Evolutionary conservation across 148 eudicot genomes (phyloP).

Genomic region (Simmondsia chinensis): DNA sequence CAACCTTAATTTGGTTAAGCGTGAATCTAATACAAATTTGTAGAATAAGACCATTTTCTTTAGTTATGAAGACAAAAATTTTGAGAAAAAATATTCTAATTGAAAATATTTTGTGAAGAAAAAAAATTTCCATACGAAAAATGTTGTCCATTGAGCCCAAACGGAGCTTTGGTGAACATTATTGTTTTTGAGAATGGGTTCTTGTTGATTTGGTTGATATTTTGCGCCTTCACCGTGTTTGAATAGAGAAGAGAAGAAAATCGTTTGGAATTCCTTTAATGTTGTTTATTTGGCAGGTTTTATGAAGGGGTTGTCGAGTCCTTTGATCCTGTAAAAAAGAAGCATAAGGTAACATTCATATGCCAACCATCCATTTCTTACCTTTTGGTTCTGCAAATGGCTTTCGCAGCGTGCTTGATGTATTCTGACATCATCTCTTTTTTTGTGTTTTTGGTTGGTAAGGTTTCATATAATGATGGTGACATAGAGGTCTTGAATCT

Average conservation of each 20-base stretch:
- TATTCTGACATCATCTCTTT: too few species aligned
- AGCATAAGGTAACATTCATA: slow-evolving; percentile 47
- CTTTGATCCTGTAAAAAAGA: slow-evolving; percentile 35
- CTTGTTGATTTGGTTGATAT: background rate
- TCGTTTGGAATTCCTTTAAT: background rate
- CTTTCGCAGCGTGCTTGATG: too few species aligned
- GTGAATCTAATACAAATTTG: too few species aligned
- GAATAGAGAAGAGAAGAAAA: background rate
- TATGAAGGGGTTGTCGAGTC: slow-evolving; percentile 55
- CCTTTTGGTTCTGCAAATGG: background rate
- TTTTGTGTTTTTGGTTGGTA: slow-evolving; percentile 9
- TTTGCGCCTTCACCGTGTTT: background rate
- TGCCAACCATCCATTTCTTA: slow-evolving; percentile 2
- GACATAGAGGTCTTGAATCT: slow-evolving; percentile 54
- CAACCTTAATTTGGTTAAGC: too few species aligned
- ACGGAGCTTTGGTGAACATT: too few species aligned
- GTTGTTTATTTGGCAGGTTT: slow-evolving; percentile 32
- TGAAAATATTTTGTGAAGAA: too few species aligned
- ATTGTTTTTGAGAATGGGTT: too few species aligned
- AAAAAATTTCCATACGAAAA: too few species aligned
- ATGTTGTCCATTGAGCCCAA: too few species aligned
- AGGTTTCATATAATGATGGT: slow-evolving; percentile 64
- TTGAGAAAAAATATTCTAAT: too few species aligned
- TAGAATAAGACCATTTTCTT: too few species aligned
- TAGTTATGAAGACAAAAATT: too few species aligned